phyloP scores from a whole-genome alignment of 345 rosid species.

The Firmiana major region DNA sequence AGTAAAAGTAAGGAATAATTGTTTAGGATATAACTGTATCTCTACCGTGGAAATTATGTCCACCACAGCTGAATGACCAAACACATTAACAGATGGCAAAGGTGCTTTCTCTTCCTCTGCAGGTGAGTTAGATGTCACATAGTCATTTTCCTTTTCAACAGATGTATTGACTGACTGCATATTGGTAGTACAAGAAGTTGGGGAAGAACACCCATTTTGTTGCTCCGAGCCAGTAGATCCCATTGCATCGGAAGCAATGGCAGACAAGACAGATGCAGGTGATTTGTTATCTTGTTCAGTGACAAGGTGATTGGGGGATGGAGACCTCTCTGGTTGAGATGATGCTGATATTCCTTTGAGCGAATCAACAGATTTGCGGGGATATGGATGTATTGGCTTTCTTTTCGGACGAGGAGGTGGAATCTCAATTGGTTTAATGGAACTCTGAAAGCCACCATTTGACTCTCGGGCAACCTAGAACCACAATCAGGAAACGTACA shows the following conservation, averaged over 20 bases:
- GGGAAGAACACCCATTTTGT: conserved; percentile 49
- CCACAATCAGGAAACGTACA: conserved; percentile 14
- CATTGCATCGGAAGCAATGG: conserved; percentile 32
- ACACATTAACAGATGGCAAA: conserved; percentile 10
- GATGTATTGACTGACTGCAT: conserved; percentile 22
- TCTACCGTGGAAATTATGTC: conserved; percentile 25
- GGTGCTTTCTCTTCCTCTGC: conserved; percentile 30
- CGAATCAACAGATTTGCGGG: conserved; percentile 47
- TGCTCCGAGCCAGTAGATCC: conserved; percentile 43
- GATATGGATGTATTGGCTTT: conserved; percentile 81
- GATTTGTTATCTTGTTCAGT: conserved; percentile 48
- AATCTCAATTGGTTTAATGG: conserved; percentile 51
- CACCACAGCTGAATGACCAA: conserved; percentile 14
- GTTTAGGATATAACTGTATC: background rate
- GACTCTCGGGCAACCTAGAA: conserved; percentile 61
- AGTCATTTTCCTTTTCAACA: conserved; percentile 33
- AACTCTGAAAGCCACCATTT: conserved; percentile 22
- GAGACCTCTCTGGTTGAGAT: conserved; percentile 32
- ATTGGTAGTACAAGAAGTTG: conserved; percentile 55
- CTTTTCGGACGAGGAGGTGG: conserved; percentile 95
- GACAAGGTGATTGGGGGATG: conserved; percentile 35
- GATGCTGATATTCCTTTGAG: conserved; percentile 21
- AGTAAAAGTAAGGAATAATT: background rate
- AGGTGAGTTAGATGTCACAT: conserved; percentile 24
- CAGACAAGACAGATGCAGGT: conserved; percentile 60